Conservation (phyloP, 108 stramenopile species). For the Cyclotella atomus region DNA sequence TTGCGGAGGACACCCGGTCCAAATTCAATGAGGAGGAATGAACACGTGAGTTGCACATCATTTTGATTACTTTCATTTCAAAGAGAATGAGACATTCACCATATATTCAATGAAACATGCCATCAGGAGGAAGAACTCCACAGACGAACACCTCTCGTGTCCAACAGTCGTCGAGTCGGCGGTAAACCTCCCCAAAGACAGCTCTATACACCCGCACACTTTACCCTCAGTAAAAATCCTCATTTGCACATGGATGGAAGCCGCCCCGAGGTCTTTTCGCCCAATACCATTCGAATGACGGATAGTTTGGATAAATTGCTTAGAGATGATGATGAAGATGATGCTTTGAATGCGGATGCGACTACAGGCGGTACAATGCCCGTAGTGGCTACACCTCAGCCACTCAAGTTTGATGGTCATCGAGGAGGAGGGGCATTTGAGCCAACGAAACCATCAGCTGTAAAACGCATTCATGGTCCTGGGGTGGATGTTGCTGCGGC, state of each 20-base stretch:
- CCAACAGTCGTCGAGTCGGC: not conserved
- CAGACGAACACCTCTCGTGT: not conserved
- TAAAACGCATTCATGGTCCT: not conserved
- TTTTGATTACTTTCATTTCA: not conserved
- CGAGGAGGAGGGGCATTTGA: not conserved
- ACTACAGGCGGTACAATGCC: not conserved
- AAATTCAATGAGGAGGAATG: not conserved
- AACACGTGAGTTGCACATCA: not conserved
- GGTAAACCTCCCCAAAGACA: slow-evolving; percentile 10
- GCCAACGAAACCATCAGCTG: not conserved
- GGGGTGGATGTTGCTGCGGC: not conserved
- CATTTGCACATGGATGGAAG: slow-evolving; percentile 31
- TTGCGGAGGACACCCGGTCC: slow-evolving; percentile 3
- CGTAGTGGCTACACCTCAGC: not conserved
- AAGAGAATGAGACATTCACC: not conserved
- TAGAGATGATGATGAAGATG: slow-evolving; percentile 68
- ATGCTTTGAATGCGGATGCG: not conserved
- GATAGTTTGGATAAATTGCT: slow-evolving; percentile 77
- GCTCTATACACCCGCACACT: slow-evolving; percentile 49
- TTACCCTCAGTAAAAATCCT: slow-evolving; percentile 49
- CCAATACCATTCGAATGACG: slow-evolving; percentile 73
- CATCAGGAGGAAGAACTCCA: not conserved
- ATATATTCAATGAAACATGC: not conserved
- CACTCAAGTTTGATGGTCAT: not conserved
- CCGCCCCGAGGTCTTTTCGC: slow-evolving; percentile 64